Base-by-base conservation (phyloP, 306 rosid genomes). In the Cicer yamashitae region DNA sequence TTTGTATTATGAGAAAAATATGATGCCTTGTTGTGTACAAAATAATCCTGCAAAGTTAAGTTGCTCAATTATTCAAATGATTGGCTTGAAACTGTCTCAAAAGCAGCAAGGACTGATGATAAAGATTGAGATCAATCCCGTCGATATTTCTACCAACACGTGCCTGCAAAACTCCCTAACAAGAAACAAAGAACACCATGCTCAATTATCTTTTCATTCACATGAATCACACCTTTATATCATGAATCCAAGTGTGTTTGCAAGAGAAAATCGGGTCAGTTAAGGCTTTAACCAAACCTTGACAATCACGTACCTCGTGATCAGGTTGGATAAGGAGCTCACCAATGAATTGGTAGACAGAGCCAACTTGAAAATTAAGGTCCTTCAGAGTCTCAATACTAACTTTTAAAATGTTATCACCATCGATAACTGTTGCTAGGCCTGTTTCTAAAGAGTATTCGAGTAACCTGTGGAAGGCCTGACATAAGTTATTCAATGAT, bases 51-150 rank as follows among this genome's bases (percentile, higher is more conserved):
- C 71, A 7, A 18, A 67, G 85, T 81, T 56, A 62, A 13, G 80
- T 77, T 57, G 82, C 64, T 43, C 84, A 69, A 54, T 83, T 73
- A 56, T 78, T 85, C 64, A 80, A 53, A 82, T 83, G 92, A 79
- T 85, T 73, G 52, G 90, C 91, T 77, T 89, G 92, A 83, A 92
- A 94, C 56, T 88, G 91, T 70, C 86, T 87, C 34, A 90, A 64
- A 38, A 90, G 88, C 82, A 67, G 92, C 79, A 92, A 41, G 43
- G 98, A 85, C 57, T 89, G 98, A 81, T 89, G 85, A 74, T 91
- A 93, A 52, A 94, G 93, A 81, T 84, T 80, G 79, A 96, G 90
- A 85, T 92, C 96, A 20, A 96, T 92, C 67, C 98, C 98, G n/a
- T 92, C 91, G 17, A 96, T 92, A 3, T 88, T 96, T 85, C 99